These are phyloP conservation scores for Taxillus chinensis DNA, from an alignment of 164 flowering plant species.

Conservation along the genomic window DNA sequence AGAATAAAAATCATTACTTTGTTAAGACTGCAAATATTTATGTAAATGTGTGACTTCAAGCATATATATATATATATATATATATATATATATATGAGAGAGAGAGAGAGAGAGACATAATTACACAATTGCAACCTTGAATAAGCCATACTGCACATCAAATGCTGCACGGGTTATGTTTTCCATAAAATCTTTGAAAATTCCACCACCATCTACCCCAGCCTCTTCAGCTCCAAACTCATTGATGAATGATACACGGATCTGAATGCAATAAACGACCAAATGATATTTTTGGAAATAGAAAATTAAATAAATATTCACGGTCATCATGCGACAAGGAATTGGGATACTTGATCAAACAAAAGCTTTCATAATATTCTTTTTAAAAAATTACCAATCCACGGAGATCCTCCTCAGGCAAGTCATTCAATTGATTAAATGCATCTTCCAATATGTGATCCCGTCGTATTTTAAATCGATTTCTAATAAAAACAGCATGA, in stretches of 20 bases:
- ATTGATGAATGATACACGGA: constrained; percentile 86
- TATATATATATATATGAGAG: not conserved
- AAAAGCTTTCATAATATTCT: too few relatives aligned
- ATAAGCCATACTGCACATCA: constrained; percentile 91
- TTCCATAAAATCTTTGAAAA: constrained; percentile 99
- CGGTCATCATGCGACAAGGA: not conserved
- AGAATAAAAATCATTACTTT: too few relatives aligned
- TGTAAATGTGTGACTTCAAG: not conserved
- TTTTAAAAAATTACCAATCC: constrained; percentile 40
- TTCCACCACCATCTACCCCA: constrained; percentile 99
- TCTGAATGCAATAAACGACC: constrained; percentile 30
- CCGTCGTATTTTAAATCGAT: constrained; percentile 73
- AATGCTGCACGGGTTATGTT: constrained; percentile 88
- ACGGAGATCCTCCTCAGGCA: constrained; percentile 83
- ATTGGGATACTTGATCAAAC: too few relatives aligned
- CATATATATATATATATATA: not conserved
- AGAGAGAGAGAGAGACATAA: not conserved
- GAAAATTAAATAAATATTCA: not conserved
- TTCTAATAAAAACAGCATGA: constrained; percentile 52
- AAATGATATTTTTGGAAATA: not conserved
- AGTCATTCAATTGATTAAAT: constrained; percentile 64
- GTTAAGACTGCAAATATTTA: not conserved
- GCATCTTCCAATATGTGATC: constrained; percentile 94
- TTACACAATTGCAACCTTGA: constrained; percentile 48
- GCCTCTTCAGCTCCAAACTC: constrained; percentile 99